Conservation (phyloP, 129 eudicot genomes). For the Tagetes erecta region DNA sequence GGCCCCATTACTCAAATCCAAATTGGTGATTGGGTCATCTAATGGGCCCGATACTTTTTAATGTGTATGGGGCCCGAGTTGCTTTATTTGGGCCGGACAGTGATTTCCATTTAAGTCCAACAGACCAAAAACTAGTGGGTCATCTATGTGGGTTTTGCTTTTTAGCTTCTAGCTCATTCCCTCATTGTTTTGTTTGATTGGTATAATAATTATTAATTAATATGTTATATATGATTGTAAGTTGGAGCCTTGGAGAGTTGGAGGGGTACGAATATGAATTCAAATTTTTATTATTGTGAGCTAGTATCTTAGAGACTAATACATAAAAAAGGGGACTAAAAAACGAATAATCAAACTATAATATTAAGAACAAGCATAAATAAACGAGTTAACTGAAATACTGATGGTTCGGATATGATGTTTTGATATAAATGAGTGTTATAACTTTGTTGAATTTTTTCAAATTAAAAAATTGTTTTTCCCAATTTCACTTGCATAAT, state of each 20-base stretch:
- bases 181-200: too few species aligned
- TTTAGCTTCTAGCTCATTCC: too few species aligned
- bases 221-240: too few species aligned
- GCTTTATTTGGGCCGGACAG: neutral
- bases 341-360: neutral
- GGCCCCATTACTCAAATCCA: constrained; percentile 10
- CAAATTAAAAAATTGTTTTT: too few species aligned
- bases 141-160: neutral
- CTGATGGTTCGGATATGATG: neutral
- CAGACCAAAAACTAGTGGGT: neutral
- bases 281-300: too few species aligned
- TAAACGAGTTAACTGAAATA: neutral
- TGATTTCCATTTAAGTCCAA: neutral
- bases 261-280: too few species aligned
- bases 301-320: neutral
- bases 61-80: neutral
- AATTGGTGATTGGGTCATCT: neutral
- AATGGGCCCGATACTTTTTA: neutral
- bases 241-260: too few species aligned
- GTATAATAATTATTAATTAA: too few species aligned
- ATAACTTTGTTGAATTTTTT: neutral
- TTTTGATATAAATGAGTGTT: neutral
- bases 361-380: neutral
- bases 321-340: too few species aligned
- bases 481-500: too few species aligned